Evolutionary conservation across 2,329 filamentous ascomycete genomes (phyloP).

Genomic region (Nannizziopsis barbatae): DNA sequence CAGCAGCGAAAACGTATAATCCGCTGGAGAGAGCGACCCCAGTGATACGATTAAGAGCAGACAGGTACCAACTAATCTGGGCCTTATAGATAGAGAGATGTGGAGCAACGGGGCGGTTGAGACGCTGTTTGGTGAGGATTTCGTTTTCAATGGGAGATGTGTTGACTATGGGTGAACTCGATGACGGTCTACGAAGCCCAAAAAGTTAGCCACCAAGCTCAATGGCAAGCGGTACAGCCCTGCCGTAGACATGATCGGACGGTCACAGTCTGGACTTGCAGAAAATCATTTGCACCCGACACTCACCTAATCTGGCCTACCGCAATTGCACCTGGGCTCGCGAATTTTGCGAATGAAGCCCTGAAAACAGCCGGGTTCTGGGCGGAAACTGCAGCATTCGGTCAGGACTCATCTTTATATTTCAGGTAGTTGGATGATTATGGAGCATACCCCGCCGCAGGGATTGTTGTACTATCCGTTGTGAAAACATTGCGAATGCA

Average conservation of each 20-base stretch:
- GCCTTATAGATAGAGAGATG: constrained; percentile 79
- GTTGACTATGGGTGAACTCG: constrained; percentile 18
- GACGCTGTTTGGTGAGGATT: constrained; percentile 71
- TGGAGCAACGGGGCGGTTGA: constrained; percentile 68
- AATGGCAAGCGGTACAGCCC: background rate
- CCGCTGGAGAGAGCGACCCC: constrained; percentile 58
- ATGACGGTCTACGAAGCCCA: constrained; percentile 15
- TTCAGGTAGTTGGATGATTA: background rate
- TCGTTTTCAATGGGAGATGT: constrained; percentile 27
- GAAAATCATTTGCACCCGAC: background rate
- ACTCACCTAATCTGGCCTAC: constrained; percentile 37
- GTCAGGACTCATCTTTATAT: constrained; percentile 15
- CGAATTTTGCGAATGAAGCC: constrained; percentile 33
- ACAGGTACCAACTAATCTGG: constrained; percentile 73
- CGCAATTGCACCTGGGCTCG: constrained; percentile 35
- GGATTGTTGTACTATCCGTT: constrained; percentile 39
- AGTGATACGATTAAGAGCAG: constrained; percentile 72
- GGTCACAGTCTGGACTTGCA: no score
- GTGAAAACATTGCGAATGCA: constrained; percentile 34
- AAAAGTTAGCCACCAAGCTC: background rate
- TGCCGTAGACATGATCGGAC: no score
- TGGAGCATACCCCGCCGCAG: constrained; percentile 38
- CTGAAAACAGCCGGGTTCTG: constrained; percentile 35
- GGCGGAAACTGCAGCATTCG: constrained; percentile 33
- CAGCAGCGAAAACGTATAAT: constrained; percentile 68